These are phyloP conservation scores for Begonia masoniana DNA, from an alignment of 306 rosid species.

Conservation along the genomic window DNA sequence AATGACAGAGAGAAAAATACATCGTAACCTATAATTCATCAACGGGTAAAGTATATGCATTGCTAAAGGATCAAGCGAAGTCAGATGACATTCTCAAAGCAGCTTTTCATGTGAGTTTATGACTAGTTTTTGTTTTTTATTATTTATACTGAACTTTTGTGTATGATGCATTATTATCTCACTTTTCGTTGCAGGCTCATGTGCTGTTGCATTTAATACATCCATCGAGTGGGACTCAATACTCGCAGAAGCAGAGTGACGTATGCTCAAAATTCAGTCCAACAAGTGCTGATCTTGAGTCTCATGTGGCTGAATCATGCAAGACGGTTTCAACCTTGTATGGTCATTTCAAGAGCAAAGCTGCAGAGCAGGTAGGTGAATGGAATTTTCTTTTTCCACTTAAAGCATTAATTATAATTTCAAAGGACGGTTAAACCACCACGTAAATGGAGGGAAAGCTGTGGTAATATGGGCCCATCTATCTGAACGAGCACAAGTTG, in stretches of 20 bases:
- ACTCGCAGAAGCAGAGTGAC: constrained; percentile 25
- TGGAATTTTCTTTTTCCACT: background rate
- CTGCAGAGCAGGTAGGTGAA: constrained; percentile 69
- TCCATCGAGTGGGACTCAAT: constrained; percentile 25
- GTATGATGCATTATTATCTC: constrained; percentile 9
- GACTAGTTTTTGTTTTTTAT: constrained; percentile 6
- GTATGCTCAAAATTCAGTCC: constrained; percentile 19
- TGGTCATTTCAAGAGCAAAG: constrained; percentile 67
- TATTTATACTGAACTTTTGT: constrained; percentile 2
- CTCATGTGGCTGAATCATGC: constrained; percentile 62
- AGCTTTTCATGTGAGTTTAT: constrained; percentile 78
- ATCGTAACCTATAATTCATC: constrained; percentile 75
- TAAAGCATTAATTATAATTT: too few species aligned
- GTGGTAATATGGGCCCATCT: background rate
- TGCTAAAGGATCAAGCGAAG: constrained; percentile 90
- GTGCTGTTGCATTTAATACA: constrained; percentile 69
- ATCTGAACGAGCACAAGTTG: background rate
- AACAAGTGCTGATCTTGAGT: constrained; percentile 40
- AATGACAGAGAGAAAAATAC: constrained; percentile 69
- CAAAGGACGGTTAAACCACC: too few species aligned
- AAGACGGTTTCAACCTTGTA: constrained; percentile 55
- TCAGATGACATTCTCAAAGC: constrained; percentile 95
- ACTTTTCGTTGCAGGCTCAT: constrained; percentile 57
- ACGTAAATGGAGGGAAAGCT: too few species aligned
- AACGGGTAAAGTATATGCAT: constrained; percentile 75